Conservation (phyloP, 768 basidiomycete species). For the Leccinum rimulosum region DNA sequence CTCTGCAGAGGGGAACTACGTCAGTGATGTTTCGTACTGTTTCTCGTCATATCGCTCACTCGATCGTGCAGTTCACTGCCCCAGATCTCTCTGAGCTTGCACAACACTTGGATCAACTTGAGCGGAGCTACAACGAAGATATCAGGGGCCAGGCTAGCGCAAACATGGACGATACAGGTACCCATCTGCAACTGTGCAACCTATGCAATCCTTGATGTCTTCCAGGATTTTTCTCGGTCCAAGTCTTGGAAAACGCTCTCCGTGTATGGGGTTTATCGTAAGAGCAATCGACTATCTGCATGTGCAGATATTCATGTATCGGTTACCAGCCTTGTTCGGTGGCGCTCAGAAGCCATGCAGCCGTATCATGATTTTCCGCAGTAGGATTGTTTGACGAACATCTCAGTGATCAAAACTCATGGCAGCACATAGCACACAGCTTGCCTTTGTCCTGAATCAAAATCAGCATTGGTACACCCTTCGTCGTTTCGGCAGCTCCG, state of each 20-base stretch:
- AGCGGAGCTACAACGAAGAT: slow-evolving; percentile 54
- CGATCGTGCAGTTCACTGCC: slow-evolving; percentile 60
- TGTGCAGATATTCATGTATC: slow-evolving; percentile 5
- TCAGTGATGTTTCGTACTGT: slow-evolving; percentile 29
- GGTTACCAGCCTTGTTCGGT: slow-evolving; percentile 59
- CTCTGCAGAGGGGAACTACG: slow-evolving; percentile 46
- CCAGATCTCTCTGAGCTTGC: slow-evolving; percentile 79
- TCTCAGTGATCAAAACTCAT: slow-evolving; percentile 8
- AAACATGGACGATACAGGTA: slow-evolving; percentile 94
- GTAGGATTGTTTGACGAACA: slow-evolving; percentile 41
- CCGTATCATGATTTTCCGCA: slow-evolving; percentile 74
- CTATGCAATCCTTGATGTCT: background rate
- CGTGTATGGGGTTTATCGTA: slow-evolving; percentile 83
- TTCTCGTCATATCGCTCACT: slow-evolving; percentile 10
- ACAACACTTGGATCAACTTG: slow-evolving; percentile 61
- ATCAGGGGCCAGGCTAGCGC: slow-evolving; percentile 47
- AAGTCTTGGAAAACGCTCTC: slow-evolving; percentile 82
- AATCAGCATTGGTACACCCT: slow-evolving; percentile 89
- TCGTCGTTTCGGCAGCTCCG: slow-evolving; percentile 68
- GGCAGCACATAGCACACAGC: slow-evolving; percentile 55
- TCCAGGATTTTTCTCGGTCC: slow-evolving; percentile 87
- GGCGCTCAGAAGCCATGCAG: slow-evolving; percentile 82
- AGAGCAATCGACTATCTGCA: slow-evolving; percentile 15
- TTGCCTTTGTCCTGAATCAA: slow-evolving; percentile 85
- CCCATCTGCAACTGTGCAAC: background rate